phyloP scores from a whole-genome alignment of 345 rosid genomes.

The Dovyalis caffra region DNA sequence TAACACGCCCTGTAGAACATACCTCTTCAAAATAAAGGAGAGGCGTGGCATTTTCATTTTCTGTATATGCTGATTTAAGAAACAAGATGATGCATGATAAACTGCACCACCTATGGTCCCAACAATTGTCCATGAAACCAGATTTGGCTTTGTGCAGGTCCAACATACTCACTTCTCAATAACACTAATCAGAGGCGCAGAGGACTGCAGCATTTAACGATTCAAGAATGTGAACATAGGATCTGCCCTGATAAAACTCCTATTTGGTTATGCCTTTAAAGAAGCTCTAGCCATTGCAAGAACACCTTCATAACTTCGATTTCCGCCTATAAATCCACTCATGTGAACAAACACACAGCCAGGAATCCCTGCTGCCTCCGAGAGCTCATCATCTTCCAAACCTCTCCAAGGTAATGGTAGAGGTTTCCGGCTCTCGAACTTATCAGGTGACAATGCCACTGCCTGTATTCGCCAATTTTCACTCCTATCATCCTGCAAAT shows the following conservation, averaged over 20 bases:
- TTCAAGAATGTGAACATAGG: background rate
- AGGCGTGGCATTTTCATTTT: background rate
- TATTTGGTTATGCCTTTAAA: slow-evolving; percentile 23
- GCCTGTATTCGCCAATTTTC: slow-evolving; percentile 85
- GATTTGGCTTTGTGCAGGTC: background rate
- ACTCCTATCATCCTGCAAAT: slow-evolving; percentile 74
- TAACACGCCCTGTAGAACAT: background rate
- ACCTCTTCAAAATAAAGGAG: background rate
- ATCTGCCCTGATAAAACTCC: background rate
- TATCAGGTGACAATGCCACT: slow-evolving; percentile 75
- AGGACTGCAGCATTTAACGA: background rate
- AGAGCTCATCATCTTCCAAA: slow-evolving; percentile 70
- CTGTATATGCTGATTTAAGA: background rate
- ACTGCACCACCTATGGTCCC: background rate
- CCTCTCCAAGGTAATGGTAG: slow-evolving; percentile 95
- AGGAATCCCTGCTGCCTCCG: slow-evolving; percentile 58
- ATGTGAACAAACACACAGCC: slow-evolving; percentile 89
- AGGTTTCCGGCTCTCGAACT: slow-evolving; percentile 85
- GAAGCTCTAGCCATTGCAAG: slow-evolving; percentile 70
- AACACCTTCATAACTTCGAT: slow-evolving; percentile 67
- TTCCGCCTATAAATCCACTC: slow-evolving; percentile 90
- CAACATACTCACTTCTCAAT: background rate
- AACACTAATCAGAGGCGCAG: background rate
- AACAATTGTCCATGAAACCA: background rate
- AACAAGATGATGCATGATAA: background rate